Evolutionary conservation across 2,329 filamentous ascomycete genomes (phyloP).

Genomic region (Hypoxylon sp.): DNA sequence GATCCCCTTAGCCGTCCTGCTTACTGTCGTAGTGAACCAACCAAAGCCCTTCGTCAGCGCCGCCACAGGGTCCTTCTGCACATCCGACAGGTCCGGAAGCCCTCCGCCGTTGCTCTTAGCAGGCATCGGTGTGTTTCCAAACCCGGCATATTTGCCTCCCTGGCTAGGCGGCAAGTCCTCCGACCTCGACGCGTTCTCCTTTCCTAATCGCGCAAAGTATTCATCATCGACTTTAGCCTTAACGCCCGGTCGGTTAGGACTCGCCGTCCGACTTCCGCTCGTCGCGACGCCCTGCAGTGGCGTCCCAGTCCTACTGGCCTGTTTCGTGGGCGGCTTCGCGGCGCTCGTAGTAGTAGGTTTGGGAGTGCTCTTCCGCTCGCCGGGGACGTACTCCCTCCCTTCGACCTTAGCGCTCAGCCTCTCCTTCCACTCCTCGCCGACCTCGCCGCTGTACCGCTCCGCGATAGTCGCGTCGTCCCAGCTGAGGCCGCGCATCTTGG

Average conservation of each 20-base stretch:
- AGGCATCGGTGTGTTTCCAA: conserved; percentile 81
- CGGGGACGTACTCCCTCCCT: conserved; percentile 85
- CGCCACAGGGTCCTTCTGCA: conserved; percentile 91
- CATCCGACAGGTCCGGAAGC: conserved; percentile 83
- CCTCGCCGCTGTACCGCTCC: conserved; percentile 90
- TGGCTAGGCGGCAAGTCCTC: conserved; percentile 86
- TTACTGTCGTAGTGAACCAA: conserved; percentile 91
- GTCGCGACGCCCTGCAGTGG: conserved; percentile 56
- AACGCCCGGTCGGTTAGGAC: conserved; percentile 57
- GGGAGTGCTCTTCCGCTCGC: conserved; percentile 69
- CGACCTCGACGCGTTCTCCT: conserved; percentile 83
- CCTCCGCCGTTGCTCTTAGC: conserved; percentile 61
- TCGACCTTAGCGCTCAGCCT: conserved; percentile 89
- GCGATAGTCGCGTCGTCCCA: conserved; percentile 93
- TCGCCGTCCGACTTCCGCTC: conserved; percentile 59
- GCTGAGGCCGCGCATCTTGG: conserved; percentile 75
- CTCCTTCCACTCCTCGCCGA: conserved; percentile 96
- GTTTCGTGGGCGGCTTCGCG: conserved; percentile 56
- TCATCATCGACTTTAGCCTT: conserved; percentile 82
- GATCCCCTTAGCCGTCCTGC: conserved; percentile 90
- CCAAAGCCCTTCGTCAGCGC: conserved; percentile 93
- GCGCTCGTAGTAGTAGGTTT: conserved; percentile 53
- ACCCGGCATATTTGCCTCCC: conserved; percentile 92
- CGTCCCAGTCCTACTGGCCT: conserved; percentile 58
- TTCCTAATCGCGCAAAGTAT: conserved; percentile 89